Conservation (phyloP, 306 rosid genomes). For the Vicia sativa region DNA sequence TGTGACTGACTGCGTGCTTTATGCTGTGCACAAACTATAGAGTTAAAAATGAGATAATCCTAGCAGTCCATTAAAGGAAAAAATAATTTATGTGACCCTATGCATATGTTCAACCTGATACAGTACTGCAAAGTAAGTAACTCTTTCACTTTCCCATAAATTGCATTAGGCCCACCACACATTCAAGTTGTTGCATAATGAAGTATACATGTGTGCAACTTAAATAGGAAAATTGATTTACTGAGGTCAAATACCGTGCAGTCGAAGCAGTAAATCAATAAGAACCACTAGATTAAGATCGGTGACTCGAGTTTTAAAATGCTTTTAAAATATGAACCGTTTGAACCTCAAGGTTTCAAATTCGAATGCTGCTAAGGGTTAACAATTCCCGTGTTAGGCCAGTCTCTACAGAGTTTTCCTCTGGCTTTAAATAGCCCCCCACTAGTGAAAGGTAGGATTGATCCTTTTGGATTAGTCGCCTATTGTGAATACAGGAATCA, state of each 20-base stretch:
- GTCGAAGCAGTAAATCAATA: background rate
- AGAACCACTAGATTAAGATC: background rate
- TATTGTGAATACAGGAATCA: too few species aligned
- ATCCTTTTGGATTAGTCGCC: too few species aligned
- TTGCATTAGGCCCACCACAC: slow-evolving; percentile 41
- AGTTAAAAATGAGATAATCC: slow-evolving; percentile 23
- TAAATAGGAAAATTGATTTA: slow-evolving; percentile 8
- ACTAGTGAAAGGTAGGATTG: too few species aligned
- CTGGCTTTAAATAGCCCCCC: too few species aligned
- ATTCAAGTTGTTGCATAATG: slow-evolving; percentile 38
- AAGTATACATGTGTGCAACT: slow-evolving; percentile 23
- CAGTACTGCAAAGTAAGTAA: slow-evolving; percentile 33
- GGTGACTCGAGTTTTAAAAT: background rate
- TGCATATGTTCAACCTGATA: slow-evolving; percentile 34
- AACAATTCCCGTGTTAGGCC: too few species aligned
- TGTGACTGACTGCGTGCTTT: background rate
- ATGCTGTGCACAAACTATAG: background rate
- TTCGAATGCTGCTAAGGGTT: too few species aligned
- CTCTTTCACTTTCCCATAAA: slow-evolving; percentile 32
- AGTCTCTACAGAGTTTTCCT: too few species aligned
- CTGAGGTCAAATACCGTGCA: background rate
- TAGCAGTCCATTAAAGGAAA: slow-evolving; percentile 16
- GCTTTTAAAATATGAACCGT: background rate
- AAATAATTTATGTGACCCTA: slow-evolving; percentile 33
- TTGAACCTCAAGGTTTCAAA: background rate